Base-by-base conservation (phyloP, 805 yeast genomes). In the Deakozyma indianensis region DNA sequence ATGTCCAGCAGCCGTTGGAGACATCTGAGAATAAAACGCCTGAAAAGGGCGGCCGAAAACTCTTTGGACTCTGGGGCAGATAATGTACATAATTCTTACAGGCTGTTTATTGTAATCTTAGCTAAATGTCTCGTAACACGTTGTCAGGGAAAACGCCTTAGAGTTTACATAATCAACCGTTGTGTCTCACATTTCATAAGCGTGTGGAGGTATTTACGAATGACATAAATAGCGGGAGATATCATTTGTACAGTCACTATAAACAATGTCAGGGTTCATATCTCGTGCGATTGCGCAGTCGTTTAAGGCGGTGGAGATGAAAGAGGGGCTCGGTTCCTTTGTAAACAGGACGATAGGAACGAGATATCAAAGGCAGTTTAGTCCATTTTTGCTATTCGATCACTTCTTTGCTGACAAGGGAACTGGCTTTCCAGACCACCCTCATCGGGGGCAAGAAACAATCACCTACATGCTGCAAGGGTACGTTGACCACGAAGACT, bases 391-490 rank as follows among this genome's bases (percentile, higher is more conserved):
- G 11, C 38, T 32, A 9, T 9, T 32, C 5, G 38, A 32, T n/a
- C 38, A 32, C 18, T 32, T 32, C 18, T 14, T 32, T 5, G 38
- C 38, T 20, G 38, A 32, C 7, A 32, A 32, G 18, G 38, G 38
- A 7, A 32, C 38, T 9, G 38, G 38, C 20, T 32, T 32, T n/a
- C 38, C 11, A 4, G 38, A 32, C 18, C 85, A 80, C 50, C 90
- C 90, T 2, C 94, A 83, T 54, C 73, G 83, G 51, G 92, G 92
- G 4, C 84, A 79, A 58, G 88, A 82, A 56, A 83, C 92, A n/a
- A 73, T 83, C 46, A 80, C 90, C 0, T 71, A 78, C 49, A 62
- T 82, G 43, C 63, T 75, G 47, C 68, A 74, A 42, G 90, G 90
- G 32, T 74, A 72, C 51, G 64, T 83, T 62, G 82, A 84, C 3